phyloP scores from a whole-genome alignment of 2,329 filamentous ascomycete species.

The Paraconiothyrium sp. region DNA sequence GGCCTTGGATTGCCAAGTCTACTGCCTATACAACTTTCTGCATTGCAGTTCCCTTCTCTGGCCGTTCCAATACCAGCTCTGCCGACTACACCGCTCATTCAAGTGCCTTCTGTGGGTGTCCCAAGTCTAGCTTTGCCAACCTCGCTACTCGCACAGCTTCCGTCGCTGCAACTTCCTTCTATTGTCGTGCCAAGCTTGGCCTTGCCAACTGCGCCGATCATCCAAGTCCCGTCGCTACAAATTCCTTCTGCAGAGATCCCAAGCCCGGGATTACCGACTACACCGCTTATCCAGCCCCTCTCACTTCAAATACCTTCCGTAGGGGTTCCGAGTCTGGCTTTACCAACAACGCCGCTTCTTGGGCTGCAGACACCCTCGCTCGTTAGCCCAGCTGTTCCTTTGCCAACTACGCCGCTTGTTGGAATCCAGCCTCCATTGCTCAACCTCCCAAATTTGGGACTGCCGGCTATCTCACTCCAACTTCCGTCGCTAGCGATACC shows the following conservation, averaged over 20 bases:
- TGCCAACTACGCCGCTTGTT: slow-evolving; percentile 1
- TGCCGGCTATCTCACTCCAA: not conserved
- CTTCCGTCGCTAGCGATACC: not conserved
- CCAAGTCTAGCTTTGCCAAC: not conserved
- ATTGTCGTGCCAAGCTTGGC: not conserved
- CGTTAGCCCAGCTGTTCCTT: not conserved
- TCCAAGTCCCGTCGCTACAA: not conserved
- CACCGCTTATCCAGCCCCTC: not conserved
- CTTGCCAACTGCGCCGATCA: not conserved
- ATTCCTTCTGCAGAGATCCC: not conserved
- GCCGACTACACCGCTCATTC: not conserved
- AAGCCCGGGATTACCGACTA: not conserved
- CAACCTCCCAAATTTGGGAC: not conserved
- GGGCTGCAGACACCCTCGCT: not conserved
- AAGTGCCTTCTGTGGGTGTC: not conserved
- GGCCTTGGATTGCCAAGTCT: not conserved
- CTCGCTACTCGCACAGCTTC: not conserved
- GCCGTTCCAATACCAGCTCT: not conserved
- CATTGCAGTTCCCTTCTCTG: not conserved
- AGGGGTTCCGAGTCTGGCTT: not conserved
- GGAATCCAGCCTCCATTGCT: not conserved
- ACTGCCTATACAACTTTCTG: not conserved
- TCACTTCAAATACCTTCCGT: not conserved
- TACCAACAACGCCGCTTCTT: not conserved
- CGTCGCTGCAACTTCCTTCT: not conserved